Percentiles rank a stretch among this genome's conserved stretches.
phyloP scores from a whole-genome alignment of 495 filamentous ascomycete species.

The Immersiella caudata region DNA sequence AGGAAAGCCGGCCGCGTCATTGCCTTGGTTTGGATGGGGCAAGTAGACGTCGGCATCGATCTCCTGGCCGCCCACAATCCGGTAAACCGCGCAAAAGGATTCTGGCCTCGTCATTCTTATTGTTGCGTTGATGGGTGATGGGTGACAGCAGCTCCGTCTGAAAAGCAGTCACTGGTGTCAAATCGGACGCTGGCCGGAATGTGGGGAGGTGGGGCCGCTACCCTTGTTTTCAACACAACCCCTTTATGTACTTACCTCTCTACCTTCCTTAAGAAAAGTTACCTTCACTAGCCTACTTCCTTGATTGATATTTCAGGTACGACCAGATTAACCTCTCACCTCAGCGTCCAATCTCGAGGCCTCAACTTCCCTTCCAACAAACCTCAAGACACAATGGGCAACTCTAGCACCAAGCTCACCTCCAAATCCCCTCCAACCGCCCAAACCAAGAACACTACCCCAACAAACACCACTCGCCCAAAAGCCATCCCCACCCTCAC shows the following conservation, averaged over 20 bases:
- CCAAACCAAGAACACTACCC: not conserved
- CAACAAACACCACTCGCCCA: not conserved
- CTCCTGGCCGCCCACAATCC: conserved; percentile 11
- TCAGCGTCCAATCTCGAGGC: no score
- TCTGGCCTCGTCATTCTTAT: not conserved
- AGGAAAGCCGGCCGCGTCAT: not conserved
- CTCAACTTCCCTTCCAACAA: not conserved
- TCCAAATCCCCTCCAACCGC: not conserved
- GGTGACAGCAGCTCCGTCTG: no score
- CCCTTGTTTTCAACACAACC: not conserved
- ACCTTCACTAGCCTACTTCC: no score
- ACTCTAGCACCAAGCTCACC: not conserved
- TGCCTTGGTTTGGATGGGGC: not conserved
- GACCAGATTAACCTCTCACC: no score
- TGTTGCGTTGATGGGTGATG: no score
- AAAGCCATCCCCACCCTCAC: conserved; percentile 8
- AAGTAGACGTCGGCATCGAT: conserved; percentile 13
- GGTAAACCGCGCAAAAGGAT: conserved; percentile 9
- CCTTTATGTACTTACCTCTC: no score
- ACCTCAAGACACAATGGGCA: not conserved
- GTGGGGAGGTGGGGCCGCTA: not conserved
- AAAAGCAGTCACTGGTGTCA: no score
- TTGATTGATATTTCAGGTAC: no score
- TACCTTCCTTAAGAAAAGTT: no score
- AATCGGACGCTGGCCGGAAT: no score